A percentile compares a stretch with the other conserved stretches of the same genome.
These are phyloP conservation scores for Sporothrix protearum DNA, from an alignment of 2,329 filamentous ascomycete species.

Conservation along the genomic window DNA sequence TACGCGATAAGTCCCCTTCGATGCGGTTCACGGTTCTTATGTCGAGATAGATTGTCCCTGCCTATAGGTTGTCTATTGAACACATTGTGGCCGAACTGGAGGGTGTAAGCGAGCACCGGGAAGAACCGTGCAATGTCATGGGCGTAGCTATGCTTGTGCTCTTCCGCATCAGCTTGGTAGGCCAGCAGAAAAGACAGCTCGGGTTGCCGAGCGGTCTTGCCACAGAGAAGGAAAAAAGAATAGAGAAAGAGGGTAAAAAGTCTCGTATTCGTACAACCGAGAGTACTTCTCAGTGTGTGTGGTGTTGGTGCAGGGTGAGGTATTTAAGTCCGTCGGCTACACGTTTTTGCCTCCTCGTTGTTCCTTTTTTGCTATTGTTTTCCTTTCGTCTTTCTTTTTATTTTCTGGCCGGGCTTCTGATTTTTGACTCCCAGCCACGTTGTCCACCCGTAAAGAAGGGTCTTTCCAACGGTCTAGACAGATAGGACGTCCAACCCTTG, in stretches of 20 bases:
- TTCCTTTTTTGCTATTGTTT: not conserved
- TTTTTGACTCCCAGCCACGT: slow-evolving; percentile 1
- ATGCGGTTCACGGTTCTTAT: not conserved
- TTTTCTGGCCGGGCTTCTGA: not conserved
- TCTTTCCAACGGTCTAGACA: not conserved
- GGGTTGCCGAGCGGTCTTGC: not conserved
- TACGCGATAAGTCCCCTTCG: not conserved
- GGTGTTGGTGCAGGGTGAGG: not conserved
- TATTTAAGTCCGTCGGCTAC: not conserved
- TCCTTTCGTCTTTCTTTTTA: not conserved
- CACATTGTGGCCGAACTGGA: not conserved
- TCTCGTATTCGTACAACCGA: not conserved
- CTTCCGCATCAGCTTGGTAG: not conserved
- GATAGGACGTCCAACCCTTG: not conserved
- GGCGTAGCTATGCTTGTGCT: not conserved
- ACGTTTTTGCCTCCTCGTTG: not conserved
- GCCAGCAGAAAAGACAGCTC: not conserved
- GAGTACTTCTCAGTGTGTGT: not conserved
- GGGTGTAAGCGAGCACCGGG: not conserved
- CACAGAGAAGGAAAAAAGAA: not conserved
- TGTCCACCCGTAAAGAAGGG: slow-evolving; percentile 6
- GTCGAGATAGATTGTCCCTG: not conserved
- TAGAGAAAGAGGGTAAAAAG: not conserved
- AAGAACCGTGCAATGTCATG: not conserved
- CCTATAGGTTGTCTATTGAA: not conserved